Conservation (phyloP, 2,329 filamentous ascomycete genomes). For the Stemphylium lycopersici region DNA sequence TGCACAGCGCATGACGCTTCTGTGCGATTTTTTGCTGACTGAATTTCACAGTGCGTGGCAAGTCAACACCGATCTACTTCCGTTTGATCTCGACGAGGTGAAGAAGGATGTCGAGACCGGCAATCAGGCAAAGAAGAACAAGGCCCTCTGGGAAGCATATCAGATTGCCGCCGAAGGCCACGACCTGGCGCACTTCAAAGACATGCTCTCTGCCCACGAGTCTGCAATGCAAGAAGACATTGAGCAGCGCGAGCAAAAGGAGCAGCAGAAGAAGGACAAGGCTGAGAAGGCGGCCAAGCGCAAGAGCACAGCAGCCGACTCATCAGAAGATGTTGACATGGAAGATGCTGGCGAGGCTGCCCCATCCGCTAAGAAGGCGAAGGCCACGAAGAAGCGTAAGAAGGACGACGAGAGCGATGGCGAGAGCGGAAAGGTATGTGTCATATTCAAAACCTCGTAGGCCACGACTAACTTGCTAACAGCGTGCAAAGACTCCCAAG, state of each 20-base stretch:
- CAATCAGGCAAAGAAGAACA: slow-evolving; percentile 84
- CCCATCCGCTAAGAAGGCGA: slow-evolving; percentile 43
- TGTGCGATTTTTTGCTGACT: slow-evolving; percentile 11
- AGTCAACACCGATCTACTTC: slow-evolving; percentile 79
- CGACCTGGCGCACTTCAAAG: slow-evolving; percentile 82
- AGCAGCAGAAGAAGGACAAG: slow-evolving; percentile 65
- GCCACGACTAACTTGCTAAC: slow-evolving; percentile 31
- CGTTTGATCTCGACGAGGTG: slow-evolving; percentile 76
- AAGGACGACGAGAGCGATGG: slow-evolving; percentile 68
- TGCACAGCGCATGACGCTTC: slow-evolving; percentile 30
- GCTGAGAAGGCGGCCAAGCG: slow-evolving; percentile 61
- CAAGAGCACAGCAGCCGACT: slow-evolving; percentile 45
- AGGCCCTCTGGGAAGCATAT: slow-evolving; percentile 80
- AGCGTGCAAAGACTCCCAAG: slow-evolving; percentile 59
- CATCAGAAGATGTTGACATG: slow-evolving; percentile 49
- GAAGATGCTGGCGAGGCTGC: slow-evolving; percentile 49
- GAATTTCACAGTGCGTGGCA: slow-evolving; percentile 77
- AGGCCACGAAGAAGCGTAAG: slow-evolving; percentile 73
- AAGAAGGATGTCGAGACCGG: slow-evolving; percentile 72
- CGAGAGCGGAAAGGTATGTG: slow-evolving; percentile 68
- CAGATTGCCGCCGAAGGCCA: slow-evolving; percentile 78
- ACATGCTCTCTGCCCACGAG: slow-evolving; percentile 68
- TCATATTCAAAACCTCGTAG: neutral
- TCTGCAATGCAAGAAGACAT: slow-evolving; percentile 61
- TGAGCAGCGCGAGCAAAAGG: slow-evolving; percentile 69